A percentile compares a stretch with the other conserved stretches of the same genome.
Evolutionary conservation across 2,329 filamentous ascomycete genomes (phyloP).

Genomic region (Leptographium galeiforme): DNA sequence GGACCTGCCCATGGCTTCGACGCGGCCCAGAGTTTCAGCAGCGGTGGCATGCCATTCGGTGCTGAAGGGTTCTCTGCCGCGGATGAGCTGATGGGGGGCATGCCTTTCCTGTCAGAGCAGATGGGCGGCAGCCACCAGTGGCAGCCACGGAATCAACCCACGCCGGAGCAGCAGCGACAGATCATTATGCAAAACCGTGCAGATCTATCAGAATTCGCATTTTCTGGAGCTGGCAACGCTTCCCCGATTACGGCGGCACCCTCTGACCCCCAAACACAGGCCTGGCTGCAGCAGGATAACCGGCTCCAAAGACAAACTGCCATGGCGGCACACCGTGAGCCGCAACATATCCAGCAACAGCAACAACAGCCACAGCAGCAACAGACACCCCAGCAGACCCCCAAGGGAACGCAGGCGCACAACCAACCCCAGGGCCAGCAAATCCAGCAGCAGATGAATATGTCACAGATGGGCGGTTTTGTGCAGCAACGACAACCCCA

Average conservation of each 20-base stretch:
- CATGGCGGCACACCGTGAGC: not conserved
- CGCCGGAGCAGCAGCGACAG: not conserved
- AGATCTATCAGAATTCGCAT: not conserved
- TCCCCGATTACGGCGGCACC: not conserved
- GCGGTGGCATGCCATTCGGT: not conserved
- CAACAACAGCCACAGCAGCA: slow-evolving; percentile 1
- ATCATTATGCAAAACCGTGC: not conserved
- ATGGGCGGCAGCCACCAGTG: slow-evolving; percentile 1
- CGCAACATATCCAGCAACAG: not conserved
- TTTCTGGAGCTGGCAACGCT: not conserved
- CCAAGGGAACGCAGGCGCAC: not conserved
- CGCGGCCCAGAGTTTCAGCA: not conserved
- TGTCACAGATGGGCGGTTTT: not conserved
- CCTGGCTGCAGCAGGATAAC: not conserved
- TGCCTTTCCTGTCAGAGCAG: slow-evolving; percentile 2
- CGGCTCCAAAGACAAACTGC: not conserved
- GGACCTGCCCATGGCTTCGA: not conserved
- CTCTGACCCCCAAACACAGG: not conserved
- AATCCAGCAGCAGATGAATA: not conserved
- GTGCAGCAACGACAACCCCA: slow-evolving; percentile 2
- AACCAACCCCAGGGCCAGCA: not conserved
- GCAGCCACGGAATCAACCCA: slow-evolving; percentile 5
- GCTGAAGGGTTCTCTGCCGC: slow-evolving; percentile 1
- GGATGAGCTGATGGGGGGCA: not conserved
- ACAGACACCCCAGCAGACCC: no score